These are phyloP conservation scores for Penicillium daleae DNA, from an alignment of 495 filamentous ascomycete species.

Conservation along the genomic window DNA sequence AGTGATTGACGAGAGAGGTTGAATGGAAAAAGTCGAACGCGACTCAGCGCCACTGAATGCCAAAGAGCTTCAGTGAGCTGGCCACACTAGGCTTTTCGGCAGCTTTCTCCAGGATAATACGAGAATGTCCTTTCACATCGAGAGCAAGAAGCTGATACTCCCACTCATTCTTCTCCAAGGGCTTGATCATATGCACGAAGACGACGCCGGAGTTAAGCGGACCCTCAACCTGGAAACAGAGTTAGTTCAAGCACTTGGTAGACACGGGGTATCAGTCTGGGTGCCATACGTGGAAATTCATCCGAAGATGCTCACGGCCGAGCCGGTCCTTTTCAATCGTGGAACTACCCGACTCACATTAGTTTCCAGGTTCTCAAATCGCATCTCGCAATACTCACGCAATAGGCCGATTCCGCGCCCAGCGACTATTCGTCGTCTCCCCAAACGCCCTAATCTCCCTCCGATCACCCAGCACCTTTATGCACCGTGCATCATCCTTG, in stretches of 20 bases:
- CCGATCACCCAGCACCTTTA: constrained; percentile 72
- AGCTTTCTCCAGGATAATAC: constrained; percentile 53
- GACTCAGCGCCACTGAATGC: constrained; percentile 55
- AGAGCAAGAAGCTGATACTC: constrained; percentile 81
- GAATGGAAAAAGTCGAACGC: background rate
- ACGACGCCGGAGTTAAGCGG: constrained; percentile 75
- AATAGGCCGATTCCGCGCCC: constrained; percentile 83
- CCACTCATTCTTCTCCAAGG: constrained; percentile 64
- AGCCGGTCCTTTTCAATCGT: constrained; percentile 66
- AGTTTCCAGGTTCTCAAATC: background rate
- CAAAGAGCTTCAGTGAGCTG: constrained; percentile 52
- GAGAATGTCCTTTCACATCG: constrained; percentile 67
- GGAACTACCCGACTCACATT: constrained; percentile 50
- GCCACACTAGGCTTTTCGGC: constrained; percentile 43
- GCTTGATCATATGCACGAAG: constrained; percentile 74
- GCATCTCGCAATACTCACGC: constrained; percentile 58
- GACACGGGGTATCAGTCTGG: background rate
- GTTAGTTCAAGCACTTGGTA: constrained; percentile 10
- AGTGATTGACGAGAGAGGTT: background rate
- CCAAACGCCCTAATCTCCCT: constrained; percentile 82
- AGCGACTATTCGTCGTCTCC: constrained; percentile 79
- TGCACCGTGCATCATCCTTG: constrained; percentile 68
- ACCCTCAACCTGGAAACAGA: constrained; percentile 71
- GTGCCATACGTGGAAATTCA: constrained; percentile 81
- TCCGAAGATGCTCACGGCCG: constrained; percentile 80